Base-by-base conservation (phyloP, 208 protist species). In the Leishmania mexicana region DNA sequence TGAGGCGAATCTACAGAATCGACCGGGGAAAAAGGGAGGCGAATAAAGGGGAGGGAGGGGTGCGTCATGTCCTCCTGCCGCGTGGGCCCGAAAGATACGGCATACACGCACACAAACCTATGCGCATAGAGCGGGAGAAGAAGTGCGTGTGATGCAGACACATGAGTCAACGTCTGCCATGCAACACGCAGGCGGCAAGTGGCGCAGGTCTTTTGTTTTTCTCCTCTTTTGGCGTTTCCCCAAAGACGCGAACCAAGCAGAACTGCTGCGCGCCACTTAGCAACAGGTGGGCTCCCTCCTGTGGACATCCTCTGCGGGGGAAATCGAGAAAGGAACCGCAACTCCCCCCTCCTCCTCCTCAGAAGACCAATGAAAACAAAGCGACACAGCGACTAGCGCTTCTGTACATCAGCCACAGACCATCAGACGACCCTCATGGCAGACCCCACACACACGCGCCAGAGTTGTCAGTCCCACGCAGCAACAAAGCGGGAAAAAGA, bases 361-460 rank as follows among this genome's bases (percentile, higher is more conserved):
- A 28, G 35, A 58, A 62, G 51, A 57, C 13, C n/a, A 57, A 76
- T 1, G 53, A 76, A 62, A 60, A 24, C 24, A 40, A 42, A 75
- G 35, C 5, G 51, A 28, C 11, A 38, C 51, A 62, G 24, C 47
- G 40, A 24, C 73, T 31, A 62, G 31, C 21, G 31, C 73, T 62
- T 62, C 49, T 76, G 49, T 76, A 76, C 73, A 76, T 76, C 45
- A 28, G 5, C 53, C 28, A 62, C 7, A 35, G 47, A 51, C 40
- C 42, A 38, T 51, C 70, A 54, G 38, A 8, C 40, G 24, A 17
- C 24, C 28, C 10, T 74, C 40, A 17, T 21, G 40, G 24, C 42
- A 64, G 8, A 62, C 31, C 42, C 24, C 47, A 53, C 45, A 51
- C 68, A 28, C 42, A 73, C 8, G 17, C 42, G 47, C 68, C n/a